A percentile compares a stretch with the other conserved stretches of the same genome.
These are phyloP conservation scores for Nectriaceae sp. DNA, from an alignment of 2,329 filamentous ascomycete genomes.

Conservation along the genomic window DNA sequence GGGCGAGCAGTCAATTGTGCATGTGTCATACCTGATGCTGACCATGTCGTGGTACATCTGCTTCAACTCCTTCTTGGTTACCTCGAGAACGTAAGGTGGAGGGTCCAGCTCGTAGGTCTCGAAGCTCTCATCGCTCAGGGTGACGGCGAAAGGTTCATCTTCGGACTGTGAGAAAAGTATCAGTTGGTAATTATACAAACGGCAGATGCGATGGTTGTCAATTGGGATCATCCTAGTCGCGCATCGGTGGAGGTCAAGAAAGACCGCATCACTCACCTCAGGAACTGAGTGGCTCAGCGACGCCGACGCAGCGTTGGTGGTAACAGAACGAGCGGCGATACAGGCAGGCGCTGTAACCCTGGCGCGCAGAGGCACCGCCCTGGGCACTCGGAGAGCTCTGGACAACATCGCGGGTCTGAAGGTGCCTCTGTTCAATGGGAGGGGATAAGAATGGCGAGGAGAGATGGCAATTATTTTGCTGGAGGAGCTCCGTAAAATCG, in stretches of 20 bases:
- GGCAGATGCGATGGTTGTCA: neutral
- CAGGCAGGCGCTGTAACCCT: constrained; percentile 46
- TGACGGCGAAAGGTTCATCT: constrained; percentile 89
- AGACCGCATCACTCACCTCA: constrained; percentile 41
- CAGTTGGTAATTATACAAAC: constrained; percentile 10
- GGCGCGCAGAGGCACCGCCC: constrained; percentile 59
- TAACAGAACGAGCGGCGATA: constrained; percentile 73
- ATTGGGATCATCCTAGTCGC: constrained; percentile 1
- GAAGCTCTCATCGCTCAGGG: constrained; percentile 96
- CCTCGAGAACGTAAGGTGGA: constrained; percentile 86
- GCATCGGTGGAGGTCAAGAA: constrained; percentile 14
- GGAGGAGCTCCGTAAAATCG: constrained; percentile 46
- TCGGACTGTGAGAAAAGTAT: constrained; percentile 65
- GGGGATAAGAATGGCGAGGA: constrained; percentile 31
- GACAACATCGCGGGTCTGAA: constrained; percentile 63
- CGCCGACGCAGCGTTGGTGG: constrained; percentile 90
- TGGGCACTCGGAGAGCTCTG: constrained; percentile 64
- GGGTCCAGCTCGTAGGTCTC: constrained; percentile 99
- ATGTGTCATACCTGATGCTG: constrained; percentile 71
- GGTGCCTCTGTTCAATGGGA: constrained; percentile 36
- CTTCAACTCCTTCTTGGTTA: constrained; percentile 97
- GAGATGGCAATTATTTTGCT: constrained; percentile 34
- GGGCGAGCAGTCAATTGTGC: neutral
- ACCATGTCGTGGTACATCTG: constrained; percentile 99
- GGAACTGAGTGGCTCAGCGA: constrained; percentile 77